These are phyloP conservation scores for Rhazya stricta DNA, from an alignment of 257 asterid genomes.

Conservation along the genomic window DNA sequence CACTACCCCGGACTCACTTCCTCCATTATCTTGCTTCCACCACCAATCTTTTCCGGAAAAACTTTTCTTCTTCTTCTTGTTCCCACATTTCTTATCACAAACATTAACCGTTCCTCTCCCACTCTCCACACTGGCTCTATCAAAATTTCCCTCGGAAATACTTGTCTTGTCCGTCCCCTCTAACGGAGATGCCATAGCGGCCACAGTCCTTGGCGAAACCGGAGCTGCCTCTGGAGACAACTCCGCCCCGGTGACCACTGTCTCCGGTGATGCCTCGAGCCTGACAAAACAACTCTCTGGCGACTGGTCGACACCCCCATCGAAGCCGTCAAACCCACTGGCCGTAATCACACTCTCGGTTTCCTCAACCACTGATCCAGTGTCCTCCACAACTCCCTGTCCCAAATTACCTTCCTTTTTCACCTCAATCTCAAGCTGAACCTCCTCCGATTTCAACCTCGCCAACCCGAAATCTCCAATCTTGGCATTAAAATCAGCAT, in stretches of 20 bases:
- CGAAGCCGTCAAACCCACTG: slow-evolving; percentile 58
- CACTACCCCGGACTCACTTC: slow-evolving; percentile 53
- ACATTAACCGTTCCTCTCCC: slow-evolving; percentile 36
- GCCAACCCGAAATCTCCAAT: slow-evolving; percentile 96
- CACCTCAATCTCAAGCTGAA: slow-evolving; percentile 47
- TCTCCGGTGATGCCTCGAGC: slow-evolving; percentile 66
- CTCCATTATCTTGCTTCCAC: slow-evolving; percentile 93
- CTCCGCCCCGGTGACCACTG: slow-evolving; percentile 34
- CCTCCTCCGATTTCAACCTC: slow-evolving; percentile 69
- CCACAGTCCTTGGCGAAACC: slow-evolving; percentile 73
- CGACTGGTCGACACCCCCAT: slow-evolving; percentile 50
- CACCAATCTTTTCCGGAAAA: slow-evolving; percentile 88
- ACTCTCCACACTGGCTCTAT: slow-evolving; percentile 54
- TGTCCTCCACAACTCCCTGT: slow-evolving; percentile 47
- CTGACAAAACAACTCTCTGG: slow-evolving; percentile 63
- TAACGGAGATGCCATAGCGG: slow-evolving; percentile 61
- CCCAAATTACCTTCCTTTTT: slow-evolving; percentile 46
- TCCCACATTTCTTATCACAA: slow-evolving; percentile 33
- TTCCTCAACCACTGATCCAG: slow-evolving; percentile 70
- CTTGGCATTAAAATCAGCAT: slow-evolving; percentile 56
- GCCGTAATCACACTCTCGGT: slow-evolving; percentile 75
- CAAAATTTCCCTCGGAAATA: slow-evolving; percentile 62
- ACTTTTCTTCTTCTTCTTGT: slow-evolving; percentile 66
- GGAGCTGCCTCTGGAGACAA: slow-evolving; percentile 37
- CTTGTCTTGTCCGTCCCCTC: slow-evolving; percentile 63